Evolutionary conservation across 805 yeast genomes (phyloP), one percentile per base, ranked within the genome.

Genomic region (Kodamaea neixiangensis): DNA sequence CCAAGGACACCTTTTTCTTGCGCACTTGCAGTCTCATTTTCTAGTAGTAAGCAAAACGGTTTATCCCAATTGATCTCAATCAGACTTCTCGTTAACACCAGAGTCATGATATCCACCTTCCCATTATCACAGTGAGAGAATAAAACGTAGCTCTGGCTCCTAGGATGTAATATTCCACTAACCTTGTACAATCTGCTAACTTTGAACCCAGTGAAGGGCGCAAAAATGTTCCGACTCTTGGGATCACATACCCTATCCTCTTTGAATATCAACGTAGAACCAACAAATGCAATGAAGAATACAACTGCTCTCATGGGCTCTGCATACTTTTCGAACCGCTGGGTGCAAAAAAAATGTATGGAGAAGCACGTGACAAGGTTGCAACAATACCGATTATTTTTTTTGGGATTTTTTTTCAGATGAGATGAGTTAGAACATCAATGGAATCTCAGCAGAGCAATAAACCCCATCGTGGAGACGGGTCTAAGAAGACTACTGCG

Each of bases 401-500:
- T 11, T 42, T 25, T n/a, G 15, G 29, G 13, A 15, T 42, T 46
- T 47, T 47, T 48, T 47, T 47, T 25, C 18, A 47, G 51, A 48
- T 48, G 51, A 37, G 51, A 42, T 25, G 25, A 25, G 7, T 39
- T 47, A 42, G 11, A 25, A 37, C 54, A 34, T 21, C 51, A n/a
- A 59, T 59, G 62, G 62, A 59, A 15, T 46, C 58, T 18, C 72
- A 73, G 49, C 96, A 88, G 75, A 64, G 82, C 41, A 89, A 93
- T 69, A 92, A 89, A 74, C 77, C 91, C 50, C 98, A 93, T 65
- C 78, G 97, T 58, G 86, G 85, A 46, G 78, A 76, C 14, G 51
- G 50, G 25, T 58, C 70, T 41, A 64, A 60, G 44, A 71, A 64
- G 53, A 79, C 77, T 34, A 75, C 91, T 1, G 89, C 91, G 45